These are phyloP conservation scores for Kwoniella shivajii DNA, from an alignment of 1,284 basidiomycete species.

Conservation along the genomic window DNA sequence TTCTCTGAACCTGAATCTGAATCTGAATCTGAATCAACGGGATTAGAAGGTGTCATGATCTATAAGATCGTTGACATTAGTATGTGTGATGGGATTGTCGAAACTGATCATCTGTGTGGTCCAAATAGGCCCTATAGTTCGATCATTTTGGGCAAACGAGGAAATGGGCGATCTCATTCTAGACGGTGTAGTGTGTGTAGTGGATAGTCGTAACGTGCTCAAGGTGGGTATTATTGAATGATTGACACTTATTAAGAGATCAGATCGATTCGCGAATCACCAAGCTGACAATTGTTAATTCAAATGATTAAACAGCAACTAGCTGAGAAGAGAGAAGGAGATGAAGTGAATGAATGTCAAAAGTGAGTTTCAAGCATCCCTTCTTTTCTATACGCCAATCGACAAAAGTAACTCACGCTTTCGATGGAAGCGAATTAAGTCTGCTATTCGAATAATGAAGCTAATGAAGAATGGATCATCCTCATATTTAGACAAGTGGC, in stretches of 20 bases:
- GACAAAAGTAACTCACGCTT: too few species aligned
- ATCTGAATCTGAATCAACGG: too few species aligned
- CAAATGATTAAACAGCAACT: slow-evolving; percentile 66
- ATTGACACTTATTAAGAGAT: too few species aligned
- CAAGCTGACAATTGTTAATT: not conserved
- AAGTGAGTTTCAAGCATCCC: slow-evolving; percentile 58
- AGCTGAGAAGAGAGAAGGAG: slow-evolving; percentile 68
- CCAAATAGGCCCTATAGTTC: slow-evolving; percentile 73
- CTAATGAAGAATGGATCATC: too few species aligned
- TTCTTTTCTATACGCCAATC: not conserved
- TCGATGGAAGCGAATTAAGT: not conserved
- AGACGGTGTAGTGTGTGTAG: slow-evolving; percentile 87
- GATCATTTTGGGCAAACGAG: slow-evolving; percentile 90
- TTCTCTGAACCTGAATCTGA: too few species aligned
- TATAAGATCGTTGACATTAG: too few species aligned
- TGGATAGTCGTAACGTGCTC: slow-evolving; percentile 81
- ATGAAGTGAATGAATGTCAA: slow-evolving; percentile 73
- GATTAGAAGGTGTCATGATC: too few species aligned
- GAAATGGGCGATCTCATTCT: slow-evolving; percentile 76
- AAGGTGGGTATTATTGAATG: slow-evolving; percentile 66
- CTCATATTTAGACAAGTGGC: slow-evolving; percentile 74
- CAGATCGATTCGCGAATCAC: too few species aligned
- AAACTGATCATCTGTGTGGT: not conserved
- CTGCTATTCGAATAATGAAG: not conserved
- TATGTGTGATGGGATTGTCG: not conserved